Evolutionary conservation across 2,329 filamentous ascomycete species (phyloP).

Genomic region (Lecanicillium sp.): DNA sequence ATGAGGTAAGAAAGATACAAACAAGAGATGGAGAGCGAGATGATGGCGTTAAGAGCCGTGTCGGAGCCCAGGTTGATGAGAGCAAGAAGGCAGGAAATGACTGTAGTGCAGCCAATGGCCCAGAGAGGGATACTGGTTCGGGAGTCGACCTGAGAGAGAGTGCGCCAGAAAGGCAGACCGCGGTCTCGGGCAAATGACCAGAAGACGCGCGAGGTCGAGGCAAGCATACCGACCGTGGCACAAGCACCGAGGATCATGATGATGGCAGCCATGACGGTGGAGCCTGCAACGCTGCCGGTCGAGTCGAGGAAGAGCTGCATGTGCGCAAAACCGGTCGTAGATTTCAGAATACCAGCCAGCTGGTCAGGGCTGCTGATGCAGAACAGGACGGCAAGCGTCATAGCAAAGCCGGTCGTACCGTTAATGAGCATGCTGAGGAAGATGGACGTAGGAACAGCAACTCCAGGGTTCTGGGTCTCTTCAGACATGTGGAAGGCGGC

Average conservation of each 20-base stretch:
- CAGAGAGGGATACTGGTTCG: slow-evolving; percentile 20
- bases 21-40: slow-evolving; percentile 20
- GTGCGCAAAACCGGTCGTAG: slow-evolving; percentile 45
- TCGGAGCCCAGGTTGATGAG: slow-evolving; percentile 25
- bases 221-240: slow-evolving; percentile 44
- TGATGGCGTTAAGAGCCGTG: slow-evolving; percentile 21
- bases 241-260: slow-evolving; percentile 39
- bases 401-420: slow-evolving; percentile 43
- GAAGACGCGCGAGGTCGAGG: slow-evolving; percentile 47
- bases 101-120: slow-evolving; percentile 18
- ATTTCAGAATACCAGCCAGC: slow-evolving; percentile 31
- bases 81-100: slow-evolving; percentile 20
- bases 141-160: slow-evolving; percentile 16
- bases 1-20: slow-evolving; percentile 24
- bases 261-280: slow-evolving; percentile 40
- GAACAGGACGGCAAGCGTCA: slow-evolving; percentile 46
- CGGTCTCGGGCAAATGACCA: slow-evolving; percentile 41
- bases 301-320: slow-evolving; percentile 49
- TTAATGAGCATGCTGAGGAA: slow-evolving; percentile 41
- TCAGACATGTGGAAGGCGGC: slow-evolving; percentile 20
- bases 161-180: slow-evolving; percentile 22
- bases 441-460: slow-evolving; percentile 41
- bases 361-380: slow-evolving; percentile 34
- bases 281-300: slow-evolving; percentile 36
- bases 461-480: slow-evolving; percentile 35